A percentile compares a stretch with the other conserved stretches of the same genome.
Evolutionary conservation across 192 early-diverging fungal species (phyloP).

Genomic region (Backusella mclennaniae): DNA sequence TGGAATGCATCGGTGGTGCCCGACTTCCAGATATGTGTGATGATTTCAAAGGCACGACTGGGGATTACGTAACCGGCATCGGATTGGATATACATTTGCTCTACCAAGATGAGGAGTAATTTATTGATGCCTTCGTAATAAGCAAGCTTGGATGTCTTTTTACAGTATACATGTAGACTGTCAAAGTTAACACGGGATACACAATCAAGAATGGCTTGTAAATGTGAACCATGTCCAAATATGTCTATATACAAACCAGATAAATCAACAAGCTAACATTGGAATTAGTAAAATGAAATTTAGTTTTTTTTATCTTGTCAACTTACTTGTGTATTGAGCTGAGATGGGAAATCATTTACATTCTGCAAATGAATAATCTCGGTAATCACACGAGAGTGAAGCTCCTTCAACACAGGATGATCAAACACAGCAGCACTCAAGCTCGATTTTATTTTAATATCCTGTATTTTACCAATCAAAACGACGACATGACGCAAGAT

Average conservation of each 20-base stretch:
- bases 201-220: not conserved
- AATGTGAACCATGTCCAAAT: conserved; percentile 15
- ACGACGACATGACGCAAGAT: conserved; percentile 5
- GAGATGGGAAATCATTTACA: not conserved
- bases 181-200: conserved; percentile 16
- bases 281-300: not conserved
- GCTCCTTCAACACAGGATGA: conserved; percentile 19
- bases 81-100: not conserved
- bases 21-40: conserved; percentile 14
- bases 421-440: conserved; percentile 1
- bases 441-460: not conserved
- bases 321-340: conserved; percentile 12
- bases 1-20: not conserved
- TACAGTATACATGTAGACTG: not conserved
- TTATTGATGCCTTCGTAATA: not conserved
- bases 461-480: not conserved
- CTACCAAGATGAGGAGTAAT: not conserved
- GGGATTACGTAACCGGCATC: conserved; percentile 3
- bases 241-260: conserved; percentile 14
- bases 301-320: not conserved
- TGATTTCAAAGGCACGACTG: conserved; percentile 18
- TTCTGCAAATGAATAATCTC: not conserved
- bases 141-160: not conserved
- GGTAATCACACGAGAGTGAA: not conserved
- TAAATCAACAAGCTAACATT: not conserved